These are phyloP conservation scores for Crithidia bombi DNA, from an alignment of 208 protist genomes.

Conservation along the genomic window DNA sequence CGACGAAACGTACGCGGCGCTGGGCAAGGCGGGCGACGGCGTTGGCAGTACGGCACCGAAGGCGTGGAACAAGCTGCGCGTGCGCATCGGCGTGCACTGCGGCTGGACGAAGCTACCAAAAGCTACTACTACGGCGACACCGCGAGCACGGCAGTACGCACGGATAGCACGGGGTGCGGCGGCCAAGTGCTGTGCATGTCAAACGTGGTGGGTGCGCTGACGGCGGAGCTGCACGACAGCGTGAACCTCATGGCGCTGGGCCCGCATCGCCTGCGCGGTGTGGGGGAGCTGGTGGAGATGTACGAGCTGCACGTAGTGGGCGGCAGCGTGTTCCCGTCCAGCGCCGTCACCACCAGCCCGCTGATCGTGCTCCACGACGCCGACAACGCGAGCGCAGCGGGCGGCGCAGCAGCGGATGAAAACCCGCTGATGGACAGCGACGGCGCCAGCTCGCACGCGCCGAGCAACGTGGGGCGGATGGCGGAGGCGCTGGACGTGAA, in stretches of 20 bases:
- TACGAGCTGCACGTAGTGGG: conserved; percentile 60
- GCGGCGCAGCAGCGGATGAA: neutral
- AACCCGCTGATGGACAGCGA: conserved; percentile 10
- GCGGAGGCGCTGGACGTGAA: conserved; percentile 36
- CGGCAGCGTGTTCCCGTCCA: conserved; percentile 33
- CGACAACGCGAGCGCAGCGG: neutral
- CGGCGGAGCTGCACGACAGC: conserved; percentile 20
- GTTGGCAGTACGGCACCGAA: conserved; percentile 20
- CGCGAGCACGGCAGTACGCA: conserved; percentile 82
- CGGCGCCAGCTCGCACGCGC: conserved; percentile 2
- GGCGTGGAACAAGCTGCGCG: conserved; percentile 54
- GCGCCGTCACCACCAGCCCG: conserved; percentile 18
- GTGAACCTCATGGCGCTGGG: conserved; percentile 37
- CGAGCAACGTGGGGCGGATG: conserved; percentile 3
- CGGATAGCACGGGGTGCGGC: conserved; percentile 68
- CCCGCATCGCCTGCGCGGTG: conserved; percentile 52
- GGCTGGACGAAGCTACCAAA: conserved; percentile 58
- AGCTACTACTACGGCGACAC: conserved; percentile 81
- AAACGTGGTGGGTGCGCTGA: conserved; percentile 40
- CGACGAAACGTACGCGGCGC: conserved; percentile 33
- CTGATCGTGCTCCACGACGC: conserved; percentile 9
- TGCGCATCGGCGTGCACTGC: conserved; percentile 68
- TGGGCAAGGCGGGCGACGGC: conserved; percentile 10
- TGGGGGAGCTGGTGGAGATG: conserved; percentile 57
- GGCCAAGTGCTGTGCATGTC: conserved; percentile 76